Base-by-base conservation (phyloP, 805 yeast species). In the Vanderwaltozyma yarrowii region DNA sequence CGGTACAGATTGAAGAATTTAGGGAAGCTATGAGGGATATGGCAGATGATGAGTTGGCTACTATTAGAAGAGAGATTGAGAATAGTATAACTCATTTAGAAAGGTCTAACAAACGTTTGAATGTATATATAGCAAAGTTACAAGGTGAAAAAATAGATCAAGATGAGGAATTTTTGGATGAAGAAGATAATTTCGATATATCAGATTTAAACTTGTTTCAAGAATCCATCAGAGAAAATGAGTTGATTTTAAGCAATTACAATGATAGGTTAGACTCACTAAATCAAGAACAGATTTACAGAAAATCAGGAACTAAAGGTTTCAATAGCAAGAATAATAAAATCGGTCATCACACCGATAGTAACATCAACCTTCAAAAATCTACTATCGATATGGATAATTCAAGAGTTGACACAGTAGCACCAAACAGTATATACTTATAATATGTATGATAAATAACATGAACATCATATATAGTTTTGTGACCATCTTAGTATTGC, bases 181-280 rank as follows among this genome's bases (percentile, higher is more conserved):
- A 61, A 18, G 44, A 49, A 17, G 52, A 51, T 17, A 50, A 57
- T 10, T 56, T 60, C 21, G 61, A 62, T 16, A 61, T 59, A 4
- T 64, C 64, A 11, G 85, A 79, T 49, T 50, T 62, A n/a, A 54
- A 60, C 13, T 50, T 80, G 13, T 80, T 71, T 56, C 52, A 47
- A 5, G 80, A 74, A n/a, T 67, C 78, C 9, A 65, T 78, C 14
- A 47, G 51, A 8, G 88, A 80, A 45, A 80, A 80, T 52, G 57
- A 63, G 11, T 51, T 54, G 3, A 81, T 78, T n/a, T 60, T 78
- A 17, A 47, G 54, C 2, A 77, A 72, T 49, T 79, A 78, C 50
- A 41, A 52, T 10, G 61, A 64, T 28, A 59, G 80, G 41, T 50
- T 76, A 3, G 60, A 56, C 3, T 65, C 67, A 0, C 50, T 78